Percentiles rank a stretch among this genome's conserved stretches.
Conservation (phyloP, 176 grass and related monocot genomes). For the Aegilops sharonensis region DNA sequence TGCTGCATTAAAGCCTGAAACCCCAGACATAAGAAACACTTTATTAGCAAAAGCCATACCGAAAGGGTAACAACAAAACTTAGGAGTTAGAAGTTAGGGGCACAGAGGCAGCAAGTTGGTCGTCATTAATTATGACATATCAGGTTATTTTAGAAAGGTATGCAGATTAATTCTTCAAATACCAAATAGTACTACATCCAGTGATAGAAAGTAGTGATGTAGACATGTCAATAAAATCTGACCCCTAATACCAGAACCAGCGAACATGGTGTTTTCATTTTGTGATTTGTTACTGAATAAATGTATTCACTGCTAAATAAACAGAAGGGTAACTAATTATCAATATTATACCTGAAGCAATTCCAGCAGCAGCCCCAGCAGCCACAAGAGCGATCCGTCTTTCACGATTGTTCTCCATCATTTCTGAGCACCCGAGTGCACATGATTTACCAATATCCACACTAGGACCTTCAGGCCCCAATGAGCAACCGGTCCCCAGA, state of each 20-base stretch:
- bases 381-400: slow-evolving; percentile 91
- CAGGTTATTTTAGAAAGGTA: neutral
- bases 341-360: slow-evolving; percentile 78
- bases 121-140: neutral
- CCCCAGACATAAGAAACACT: neutral
- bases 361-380: slow-evolving; percentile 95
- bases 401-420: slow-evolving; percentile 96
- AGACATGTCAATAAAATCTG: slow-evolving; percentile 12
- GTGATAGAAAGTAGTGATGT: neutral
- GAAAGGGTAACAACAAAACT: neutral
- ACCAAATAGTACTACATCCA: neutral
- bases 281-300: neutral
- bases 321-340: neutral
- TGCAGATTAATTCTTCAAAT: neutral
- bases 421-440: slow-evolving; percentile 90
- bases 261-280: neutral
- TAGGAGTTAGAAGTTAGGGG: neutral
- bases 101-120: neutral
- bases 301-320: neutral
- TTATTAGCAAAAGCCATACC: slow-evolving; percentile 5
- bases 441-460: slow-evolving; percentile 98
- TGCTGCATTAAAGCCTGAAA: slow-evolving; percentile 95
- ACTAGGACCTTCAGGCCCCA: slow-evolving; percentile 93
- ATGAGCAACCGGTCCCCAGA: slow-evolving; percentile 82
- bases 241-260: neutral